Percentiles rank a stretch among this genome's conserved stretches.
Evolutionary conservation across 257 asterid genomes (phyloP).

Genomic region (Buddleja alternifolia): DNA sequence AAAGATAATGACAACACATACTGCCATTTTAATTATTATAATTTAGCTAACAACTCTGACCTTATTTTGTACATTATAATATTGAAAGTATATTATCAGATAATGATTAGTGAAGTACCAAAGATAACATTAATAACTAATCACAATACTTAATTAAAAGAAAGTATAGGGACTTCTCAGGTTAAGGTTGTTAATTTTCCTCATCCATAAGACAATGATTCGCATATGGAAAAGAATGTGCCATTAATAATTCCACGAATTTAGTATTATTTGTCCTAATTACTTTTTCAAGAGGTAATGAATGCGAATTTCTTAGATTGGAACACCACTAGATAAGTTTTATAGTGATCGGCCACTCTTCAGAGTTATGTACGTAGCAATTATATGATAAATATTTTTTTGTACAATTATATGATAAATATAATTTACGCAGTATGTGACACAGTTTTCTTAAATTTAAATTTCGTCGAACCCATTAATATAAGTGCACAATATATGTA

Average conservation of each 20-base stretch:
- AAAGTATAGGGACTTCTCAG: constrained; percentile 6
- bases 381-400: no score
- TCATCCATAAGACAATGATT: neutral
- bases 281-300: no score
- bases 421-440: no score
- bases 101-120: constrained; percentile 13
- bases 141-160: constrained; percentile 3
- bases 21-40: neutral
- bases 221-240: constrained; percentile 5
- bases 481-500: no score
- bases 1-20: neutral
- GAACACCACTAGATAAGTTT: no score
- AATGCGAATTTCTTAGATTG: no score
- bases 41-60: constrained; percentile 3
- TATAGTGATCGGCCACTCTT: no score
- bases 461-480: no score
- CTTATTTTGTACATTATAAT: constrained; percentile 3
- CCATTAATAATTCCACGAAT: constrained; percentile 9
- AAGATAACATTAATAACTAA: constrained; percentile 28
- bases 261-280: no score
- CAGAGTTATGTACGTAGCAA: no score
- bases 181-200: neutral
- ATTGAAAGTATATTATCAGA: neutral
- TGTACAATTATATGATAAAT: no score
- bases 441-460: no score